Base-by-base conservation (phyloP, 78 protist species). In the Polysphondylium violaceum region DNA sequence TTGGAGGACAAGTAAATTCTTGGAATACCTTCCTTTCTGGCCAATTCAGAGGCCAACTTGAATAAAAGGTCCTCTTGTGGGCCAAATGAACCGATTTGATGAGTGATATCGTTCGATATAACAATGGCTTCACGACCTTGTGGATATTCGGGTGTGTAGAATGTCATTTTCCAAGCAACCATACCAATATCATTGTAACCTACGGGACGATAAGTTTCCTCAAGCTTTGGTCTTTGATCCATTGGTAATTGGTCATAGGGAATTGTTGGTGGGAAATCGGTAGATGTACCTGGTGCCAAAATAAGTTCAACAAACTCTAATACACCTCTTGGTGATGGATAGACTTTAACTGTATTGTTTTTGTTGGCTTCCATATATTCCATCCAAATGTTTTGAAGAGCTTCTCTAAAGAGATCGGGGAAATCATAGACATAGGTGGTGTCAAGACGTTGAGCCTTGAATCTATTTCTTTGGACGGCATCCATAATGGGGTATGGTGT, bases 51-150 rank as follows among this genome's bases (percentile, higher is more conserved):
- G 27, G 94, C 94, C 14, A 78, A 41, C 53, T 88, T 74, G 67
- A 88, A 88, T 27, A 88, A 12, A 29, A 63, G 17, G 68, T 96
- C 98, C n/a, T 95, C 96, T 38, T 50, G 72, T 44, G 92, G 90
- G 27, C 98, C 98, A 50, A 98, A 98, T 17, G 98, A 93, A 51
- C 99, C 99, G 12, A 86, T 75, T 79, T 79, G 95, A 65, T 92
- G 74, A 31, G 99, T 97, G 73, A 98, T 97, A 95, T 98, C 99
- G 93, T 98, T 98, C 76, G 98, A 96, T 68, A 98, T 93, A 36
- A 98, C 86, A 17, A 96, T 60, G 21, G 95, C 78, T 25, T 90
- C 94, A 14, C 99, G 95, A 25, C 98, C 98, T 5, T 33, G 60
- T 35, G 97, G 98, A 76, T 69, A 97, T 79, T 97, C 98, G 2